phyloP scores from a whole-genome alignment of 129 eudicot genomes.

The Saussurea involucrata region DNA sequence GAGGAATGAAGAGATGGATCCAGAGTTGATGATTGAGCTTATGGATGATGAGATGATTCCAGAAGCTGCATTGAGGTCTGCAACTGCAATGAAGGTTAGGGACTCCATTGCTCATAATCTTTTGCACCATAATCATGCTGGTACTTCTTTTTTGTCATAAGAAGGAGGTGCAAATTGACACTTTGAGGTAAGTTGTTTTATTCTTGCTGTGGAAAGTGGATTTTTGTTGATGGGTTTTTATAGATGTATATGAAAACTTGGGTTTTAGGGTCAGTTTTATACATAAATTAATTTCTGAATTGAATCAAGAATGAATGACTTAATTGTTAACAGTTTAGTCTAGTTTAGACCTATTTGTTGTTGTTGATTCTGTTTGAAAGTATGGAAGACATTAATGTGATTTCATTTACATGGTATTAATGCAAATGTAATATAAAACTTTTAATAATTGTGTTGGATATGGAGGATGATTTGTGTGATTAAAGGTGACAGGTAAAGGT shows the following conservation, averaged over 20 bases:
- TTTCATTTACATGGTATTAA: background rate
- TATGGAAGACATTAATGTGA: background rate
- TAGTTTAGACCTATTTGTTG: background rate
- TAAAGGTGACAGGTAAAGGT: background rate
- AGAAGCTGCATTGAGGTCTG: slow-evolving; percentile 68
- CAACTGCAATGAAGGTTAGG: slow-evolving; percentile 64
- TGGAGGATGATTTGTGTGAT: background rate
- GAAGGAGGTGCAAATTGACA: background rate
- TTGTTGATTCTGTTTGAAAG: background rate
- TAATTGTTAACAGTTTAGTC: background rate
- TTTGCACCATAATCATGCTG: slow-evolving; percentile 95
- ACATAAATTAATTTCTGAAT: slow-evolving; percentile 17
- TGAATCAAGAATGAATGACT: background rate
- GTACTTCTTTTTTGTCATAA: slow-evolving; percentile 77
- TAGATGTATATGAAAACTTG: slow-evolving; percentile 23
- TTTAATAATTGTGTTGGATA: background rate
- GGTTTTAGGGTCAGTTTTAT: slow-evolving; percentile 20
- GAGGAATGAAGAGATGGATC: slow-evolving; percentile 74
- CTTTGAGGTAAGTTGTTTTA: slow-evolving; percentile 4
- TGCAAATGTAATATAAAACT: background rate
- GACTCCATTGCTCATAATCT: slow-evolving; percentile 93
- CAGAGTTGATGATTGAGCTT: slow-evolving; percentile 53
- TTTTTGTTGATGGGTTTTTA: slow-evolving; percentile 21
- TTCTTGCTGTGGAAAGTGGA: slow-evolving; percentile 13
- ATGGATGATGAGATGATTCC: slow-evolving; percentile 93